Evolutionary conservation across 176 grass and related monocot genomes (phyloP).

Genomic region (Bonia amplexicaulis): DNA sequence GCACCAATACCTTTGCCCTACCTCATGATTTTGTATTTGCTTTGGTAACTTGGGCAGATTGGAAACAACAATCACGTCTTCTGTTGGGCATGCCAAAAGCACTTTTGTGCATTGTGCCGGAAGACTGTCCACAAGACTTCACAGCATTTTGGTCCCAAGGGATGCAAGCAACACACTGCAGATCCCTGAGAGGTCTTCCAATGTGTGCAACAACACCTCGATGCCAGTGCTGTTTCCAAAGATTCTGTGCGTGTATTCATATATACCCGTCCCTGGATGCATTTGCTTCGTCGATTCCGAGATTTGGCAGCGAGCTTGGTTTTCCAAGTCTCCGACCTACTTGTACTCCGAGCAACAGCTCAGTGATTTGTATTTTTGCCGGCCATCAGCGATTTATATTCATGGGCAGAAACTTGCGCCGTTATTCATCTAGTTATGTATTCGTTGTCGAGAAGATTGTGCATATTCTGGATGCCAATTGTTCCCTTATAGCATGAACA

Average conservation of each 20-base stretch:
- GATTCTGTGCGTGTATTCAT: neutral
- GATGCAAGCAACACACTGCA: conserved; percentile 70
- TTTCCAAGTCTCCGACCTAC: neutral
- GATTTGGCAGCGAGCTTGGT: neutral
- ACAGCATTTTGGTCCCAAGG: conserved; percentile 63
- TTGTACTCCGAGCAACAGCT: neutral
- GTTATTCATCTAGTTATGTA: neutral
- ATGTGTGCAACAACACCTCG: neutral
- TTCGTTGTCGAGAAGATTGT: conserved; percentile 5
- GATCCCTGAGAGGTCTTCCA: conserved; percentile 38
- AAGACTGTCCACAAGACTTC: conserved; percentile 50
- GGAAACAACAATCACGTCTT: conserved; percentile 77
- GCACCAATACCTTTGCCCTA: neutral
- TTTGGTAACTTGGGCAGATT: conserved; percentile 41
- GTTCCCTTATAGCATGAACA: neutral
- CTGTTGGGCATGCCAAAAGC: conserved; percentile 71
- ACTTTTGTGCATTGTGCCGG: conserved; percentile 66
- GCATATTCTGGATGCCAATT: neutral
- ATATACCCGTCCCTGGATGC: neutral
- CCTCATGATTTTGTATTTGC: conserved; percentile 13
- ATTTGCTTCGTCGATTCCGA: neutral
- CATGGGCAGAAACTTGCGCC: neutral
- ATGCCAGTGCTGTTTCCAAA: neutral
- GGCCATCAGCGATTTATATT: neutral
- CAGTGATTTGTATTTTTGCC: neutral